Evolutionary conservation across 1,284 basidiomycete species (phyloP).

Genomic region (Phaffia rhodozyma): DNA sequence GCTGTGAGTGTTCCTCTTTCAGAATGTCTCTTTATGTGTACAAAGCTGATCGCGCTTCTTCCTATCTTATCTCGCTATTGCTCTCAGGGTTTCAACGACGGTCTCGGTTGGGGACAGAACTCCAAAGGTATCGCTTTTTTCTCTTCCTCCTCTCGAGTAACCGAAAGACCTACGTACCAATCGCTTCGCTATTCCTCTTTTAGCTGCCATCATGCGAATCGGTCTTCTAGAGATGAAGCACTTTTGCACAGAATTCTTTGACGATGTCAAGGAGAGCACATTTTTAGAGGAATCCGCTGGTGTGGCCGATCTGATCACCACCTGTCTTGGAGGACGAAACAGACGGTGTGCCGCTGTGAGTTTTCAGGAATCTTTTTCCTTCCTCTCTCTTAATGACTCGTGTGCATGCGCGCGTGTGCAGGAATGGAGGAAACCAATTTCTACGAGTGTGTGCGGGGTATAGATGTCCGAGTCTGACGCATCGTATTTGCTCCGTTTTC

Average conservation of each 20-base stretch:
- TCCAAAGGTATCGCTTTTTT: constrained; percentile 38
- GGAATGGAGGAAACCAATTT: background rate
- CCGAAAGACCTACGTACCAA: constrained; percentile 7
- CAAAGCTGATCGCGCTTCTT: background rate
- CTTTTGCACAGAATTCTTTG: constrained; percentile 41
- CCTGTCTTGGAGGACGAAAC: constrained; percentile 46
- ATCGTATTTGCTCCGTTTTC: background rate
- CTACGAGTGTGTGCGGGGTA: background rate
- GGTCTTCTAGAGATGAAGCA: constrained; percentile 41
- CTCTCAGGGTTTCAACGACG: constrained; percentile 44
- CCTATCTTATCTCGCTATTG: constrained; percentile 39
- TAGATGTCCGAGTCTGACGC: too few relatives aligned
- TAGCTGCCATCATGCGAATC: constrained; percentile 46
- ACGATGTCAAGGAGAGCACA: constrained; percentile 41
- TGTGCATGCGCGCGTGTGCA: background rate
- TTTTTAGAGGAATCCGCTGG: constrained; percentile 44
- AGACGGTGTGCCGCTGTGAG: constrained; percentile 34
- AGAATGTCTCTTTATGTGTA: background rate
- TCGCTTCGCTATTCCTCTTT: background rate
- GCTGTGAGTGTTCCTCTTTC: background rate
- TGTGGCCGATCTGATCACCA: constrained; percentile 47
- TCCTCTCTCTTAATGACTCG: background rate
- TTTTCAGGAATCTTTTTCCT: constrained; percentile 6
- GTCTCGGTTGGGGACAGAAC: constrained; percentile 45
- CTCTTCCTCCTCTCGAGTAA: background rate